Evolutionary conservation across 2,329 filamentous ascomycete genomes (phyloP).

Genomic region (Hypomyces perniciosus): DNA sequence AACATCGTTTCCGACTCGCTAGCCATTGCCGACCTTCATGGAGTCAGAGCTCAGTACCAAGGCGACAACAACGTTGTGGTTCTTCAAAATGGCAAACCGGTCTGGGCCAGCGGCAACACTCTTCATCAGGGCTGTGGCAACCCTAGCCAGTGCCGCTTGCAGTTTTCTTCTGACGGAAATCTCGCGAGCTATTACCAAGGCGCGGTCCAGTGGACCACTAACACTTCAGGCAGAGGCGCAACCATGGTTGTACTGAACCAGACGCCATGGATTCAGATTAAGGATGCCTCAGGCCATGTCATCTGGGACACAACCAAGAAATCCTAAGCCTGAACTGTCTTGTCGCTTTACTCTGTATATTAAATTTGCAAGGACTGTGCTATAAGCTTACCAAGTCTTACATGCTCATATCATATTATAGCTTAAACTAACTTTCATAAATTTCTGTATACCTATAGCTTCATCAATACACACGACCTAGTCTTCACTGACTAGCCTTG

Average conservation of each 20-base stretch:
- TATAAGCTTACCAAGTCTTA: no score
- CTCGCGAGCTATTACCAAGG: conserved; percentile 12
- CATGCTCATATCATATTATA: no score
- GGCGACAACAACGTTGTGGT: conserved; percentile 22
- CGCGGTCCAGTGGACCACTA: conserved; percentile 11
- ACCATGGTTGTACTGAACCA: conserved; percentile 12
- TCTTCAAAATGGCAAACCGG: conserved; percentile 11
- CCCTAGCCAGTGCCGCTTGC: conserved; percentile 12
- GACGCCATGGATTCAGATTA: conserved; percentile 16
- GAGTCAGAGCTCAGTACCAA: conserved; percentile 20
- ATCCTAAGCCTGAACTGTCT: background rate
- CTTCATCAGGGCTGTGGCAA: conserved; percentile 13
- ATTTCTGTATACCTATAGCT: no score
- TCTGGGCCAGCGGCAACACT: conserved; percentile 16
- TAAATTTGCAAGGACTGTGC: no score
- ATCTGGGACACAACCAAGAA: conserved; percentile 17
- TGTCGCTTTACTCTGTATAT: no score
- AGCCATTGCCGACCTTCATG: conserved; percentile 16
- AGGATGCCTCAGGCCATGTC: conserved; percentile 14
- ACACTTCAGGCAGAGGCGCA: conserved; percentile 10
- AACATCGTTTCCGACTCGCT: conserved; percentile 15
- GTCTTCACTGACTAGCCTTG: no score
- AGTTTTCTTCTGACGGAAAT: conserved; percentile 13
- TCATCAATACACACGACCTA: no score
- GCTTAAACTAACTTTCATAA: no score